Evolutionary conservation across 2,329 filamentous ascomycete species (phyloP).

Genomic region (Pseudogymnoascus sp.): DNA sequence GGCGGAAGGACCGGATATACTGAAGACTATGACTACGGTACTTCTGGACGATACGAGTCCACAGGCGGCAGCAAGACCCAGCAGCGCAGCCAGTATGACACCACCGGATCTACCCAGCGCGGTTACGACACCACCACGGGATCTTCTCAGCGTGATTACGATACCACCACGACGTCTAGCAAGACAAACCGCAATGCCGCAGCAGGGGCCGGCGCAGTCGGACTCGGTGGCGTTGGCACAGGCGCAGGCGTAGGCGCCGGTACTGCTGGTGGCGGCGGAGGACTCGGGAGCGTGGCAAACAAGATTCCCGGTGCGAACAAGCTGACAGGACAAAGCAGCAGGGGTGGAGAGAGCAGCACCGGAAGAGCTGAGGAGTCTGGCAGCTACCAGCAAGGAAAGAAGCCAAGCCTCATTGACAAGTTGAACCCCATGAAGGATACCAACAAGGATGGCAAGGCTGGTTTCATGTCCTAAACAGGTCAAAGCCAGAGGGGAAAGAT

Average conservation of each 20-base stretch:
- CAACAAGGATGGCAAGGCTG: conserved; percentile 48
- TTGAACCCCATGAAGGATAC: conserved; percentile 48
- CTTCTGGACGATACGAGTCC: not conserved
- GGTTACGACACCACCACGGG: not conserved
- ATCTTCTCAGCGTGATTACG: not conserved
- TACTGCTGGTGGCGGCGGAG: conserved; percentile 13
- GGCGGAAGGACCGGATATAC: not conserved
- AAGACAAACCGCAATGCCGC: not conserved
- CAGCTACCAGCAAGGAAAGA: conserved; percentile 24
- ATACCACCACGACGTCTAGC: not conserved
- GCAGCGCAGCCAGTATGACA: not conserved
- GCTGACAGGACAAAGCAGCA: not conserved
- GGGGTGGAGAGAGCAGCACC: not conserved
- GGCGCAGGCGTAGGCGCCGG: conserved; percentile 6
- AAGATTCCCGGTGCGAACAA: not conserved
- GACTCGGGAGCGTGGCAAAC: not conserved
- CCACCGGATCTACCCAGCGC: not conserved
- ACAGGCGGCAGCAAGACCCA: conserved; percentile 18
- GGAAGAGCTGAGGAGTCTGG: not conserved
- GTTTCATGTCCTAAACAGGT: conserved; percentile 40
- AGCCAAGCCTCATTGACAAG: conserved; percentile 44
- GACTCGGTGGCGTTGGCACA: not conserved
- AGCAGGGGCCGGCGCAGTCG: not conserved
- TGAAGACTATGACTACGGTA: not conserved
- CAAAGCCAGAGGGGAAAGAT: not conserved